Evolutionary conservation across 257 asterid species (phyloP).

Genomic region (Solanum paucissectum): DNA sequence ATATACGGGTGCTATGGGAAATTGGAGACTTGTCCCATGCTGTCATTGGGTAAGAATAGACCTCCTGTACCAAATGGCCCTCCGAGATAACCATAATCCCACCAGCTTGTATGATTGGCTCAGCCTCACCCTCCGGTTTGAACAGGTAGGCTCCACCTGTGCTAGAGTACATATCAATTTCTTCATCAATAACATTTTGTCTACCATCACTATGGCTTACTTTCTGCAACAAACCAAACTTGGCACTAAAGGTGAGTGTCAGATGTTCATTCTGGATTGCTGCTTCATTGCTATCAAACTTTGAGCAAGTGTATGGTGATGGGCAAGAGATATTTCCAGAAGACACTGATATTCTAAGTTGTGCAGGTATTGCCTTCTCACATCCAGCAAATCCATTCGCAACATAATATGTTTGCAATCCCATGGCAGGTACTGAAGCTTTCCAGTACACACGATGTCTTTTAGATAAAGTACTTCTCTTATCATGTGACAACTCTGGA

Average conservation of each 20-base stretch:
- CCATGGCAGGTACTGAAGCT: constrained; percentile 83
- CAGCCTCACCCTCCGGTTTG: constrained; percentile 83
- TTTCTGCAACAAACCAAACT: constrained; percentile 63
- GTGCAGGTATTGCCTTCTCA: constrained; percentile 92
- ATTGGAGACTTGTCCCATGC: constrained; percentile 55
- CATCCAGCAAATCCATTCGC: constrained; percentile 97
- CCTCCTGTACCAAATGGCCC: constrained; percentile 82
- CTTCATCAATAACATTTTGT: constrained; percentile 49
- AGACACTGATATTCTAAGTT: constrained; percentile 30
- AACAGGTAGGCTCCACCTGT: constrained; percentile 94
- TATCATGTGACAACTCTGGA: constrained; percentile 61
- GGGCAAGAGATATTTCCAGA: constrained; percentile 59
- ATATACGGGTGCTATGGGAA: constrained; percentile 83
- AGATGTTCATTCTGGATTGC: constrained; percentile 55
- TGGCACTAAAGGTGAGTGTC: constrained; percentile 46
- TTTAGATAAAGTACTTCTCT: constrained; percentile 46
- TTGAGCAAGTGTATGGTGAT: constrained; percentile 53
- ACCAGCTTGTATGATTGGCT: constrained; percentile 38
- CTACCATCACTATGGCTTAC: constrained; percentile 42
- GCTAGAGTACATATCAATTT: constrained; percentile 73
- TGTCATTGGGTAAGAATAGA: constrained; percentile 65
- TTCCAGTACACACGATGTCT: constrained; percentile 90
- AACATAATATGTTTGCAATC: constrained; percentile 87
- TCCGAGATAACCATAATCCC: constrained; percentile 65
- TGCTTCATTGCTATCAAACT: constrained; percentile 47